Conservation (phyloP, 2,329 filamentous ascomycete genomes). For the Eutypa lata region DNA sequence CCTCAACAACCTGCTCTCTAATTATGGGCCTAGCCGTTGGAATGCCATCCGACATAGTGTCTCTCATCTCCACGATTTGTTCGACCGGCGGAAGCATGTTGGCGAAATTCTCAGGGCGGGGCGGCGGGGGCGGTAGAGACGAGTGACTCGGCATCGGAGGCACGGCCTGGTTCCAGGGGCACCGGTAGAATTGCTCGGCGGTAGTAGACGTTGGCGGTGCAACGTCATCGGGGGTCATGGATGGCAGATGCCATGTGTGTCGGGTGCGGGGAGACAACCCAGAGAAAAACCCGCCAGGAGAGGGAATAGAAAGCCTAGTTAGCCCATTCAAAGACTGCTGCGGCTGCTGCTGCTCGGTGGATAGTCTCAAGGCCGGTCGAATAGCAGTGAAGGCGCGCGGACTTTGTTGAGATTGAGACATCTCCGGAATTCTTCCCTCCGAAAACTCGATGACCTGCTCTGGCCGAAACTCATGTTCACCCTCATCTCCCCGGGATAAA, state of each 20-base stretch:
- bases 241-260: conserved; percentile 74
- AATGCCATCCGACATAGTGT: conserved; percentile 57
- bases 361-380: conserved; percentile 30
- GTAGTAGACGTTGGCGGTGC: conserved; percentile 77
- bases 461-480: conserved; percentile 61
- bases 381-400: conserved; percentile 47
- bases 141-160: conserved; percentile 30
- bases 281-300: conserved; percentile 88
- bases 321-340: conserved; percentile 66
- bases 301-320: conserved; percentile 82
- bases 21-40: conserved; percentile 61
- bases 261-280: conserved; percentile 73
- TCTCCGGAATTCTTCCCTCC: conserved; percentile 44
- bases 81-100: conserved; percentile 53
- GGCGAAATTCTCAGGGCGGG: conserved; percentile 34
- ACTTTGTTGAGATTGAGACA: conserved; percentile 51
- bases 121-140: conserved; percentile 31
- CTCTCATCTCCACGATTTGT: conserved; percentile 61
- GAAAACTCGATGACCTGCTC: conserved; percentile 53
- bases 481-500: conserved; percentile 54
- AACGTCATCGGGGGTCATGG: conserved; percentile 49
- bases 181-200: conserved; percentile 88
- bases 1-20: conserved; percentile 36
- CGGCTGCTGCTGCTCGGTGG: conserved; percentile 52
- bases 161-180: conserved; percentile 63